Base-by-base conservation (phyloP, 2,329 filamentous ascomycete species). In the Epichloe baconii region DNA sequence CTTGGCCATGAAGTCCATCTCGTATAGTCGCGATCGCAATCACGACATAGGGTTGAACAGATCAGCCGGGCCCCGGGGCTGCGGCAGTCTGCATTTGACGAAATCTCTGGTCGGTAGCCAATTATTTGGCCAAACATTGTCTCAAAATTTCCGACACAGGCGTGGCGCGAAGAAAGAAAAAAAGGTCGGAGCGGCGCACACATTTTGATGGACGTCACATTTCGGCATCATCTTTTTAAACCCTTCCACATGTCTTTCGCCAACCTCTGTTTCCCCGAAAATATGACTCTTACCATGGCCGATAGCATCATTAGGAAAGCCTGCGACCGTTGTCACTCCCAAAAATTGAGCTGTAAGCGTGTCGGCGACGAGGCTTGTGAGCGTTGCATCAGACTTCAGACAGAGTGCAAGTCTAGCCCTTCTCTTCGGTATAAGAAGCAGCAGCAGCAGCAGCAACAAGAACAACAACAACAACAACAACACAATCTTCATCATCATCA, bases 261-360 rank as follows among this genome's bases (percentile, higher is more conserved):
- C 53, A 52, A 51, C 44, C 55, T 49, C 48, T 47, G 42, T 50
- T 54, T 53, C 52, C 44, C 54, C 50, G 59, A 58, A 56, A 52
- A 53, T 41, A 59, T 53, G 62, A 62, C 57, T 52, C 56, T 60
- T 57, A 62, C 56, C 58, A 69, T 69, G 67, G 57, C 64, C 56
- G 67, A 69, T 53, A 62, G 59, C 49, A 58, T 64, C 53, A 68
- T 65, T 54, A 68, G 71, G 51, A 71, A 69, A 52, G 71, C 71
- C 51, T 74, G 71, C 60, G 71, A 74, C 58, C 67, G 70, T 54
- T 74, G 71, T 56, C 71, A 74, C 56, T 59, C 59, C 17, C 70
- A 73, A 57, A 74, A 74, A 58, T 63, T 74, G 52, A 69, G 67
- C 55, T 74, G 71, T 61, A 73, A 69, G 57, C 66, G 71, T 47